Percentiles rank a stretch among this genome's conserved stretches.
Conservation (phyloP, 2,329 filamentous ascomycete genomes). For the Aplosporella prunicola region DNA sequence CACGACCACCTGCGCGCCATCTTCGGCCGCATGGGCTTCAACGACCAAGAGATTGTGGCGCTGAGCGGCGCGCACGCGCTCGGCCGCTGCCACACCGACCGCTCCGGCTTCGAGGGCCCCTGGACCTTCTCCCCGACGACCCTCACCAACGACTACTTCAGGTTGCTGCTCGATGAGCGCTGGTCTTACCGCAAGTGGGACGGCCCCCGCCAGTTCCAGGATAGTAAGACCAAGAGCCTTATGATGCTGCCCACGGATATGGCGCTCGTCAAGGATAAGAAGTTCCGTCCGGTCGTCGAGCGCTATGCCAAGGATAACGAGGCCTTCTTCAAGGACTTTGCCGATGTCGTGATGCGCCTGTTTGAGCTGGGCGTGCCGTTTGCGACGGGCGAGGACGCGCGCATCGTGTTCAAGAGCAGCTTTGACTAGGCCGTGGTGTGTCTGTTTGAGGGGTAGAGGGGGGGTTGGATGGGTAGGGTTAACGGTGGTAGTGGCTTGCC, state of each 20-base stretch:
- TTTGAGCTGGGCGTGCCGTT: constrained; percentile 96
- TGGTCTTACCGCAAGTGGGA: constrained; percentile 89
- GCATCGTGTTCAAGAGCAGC: constrained; percentile 39
- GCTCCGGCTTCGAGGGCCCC: constrained; percentile 82
- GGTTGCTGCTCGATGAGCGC: constrained; percentile 79
- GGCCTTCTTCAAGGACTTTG: constrained; percentile 88
- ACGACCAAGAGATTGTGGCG: constrained; percentile 93
- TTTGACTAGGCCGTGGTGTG: too few relatives aligned
- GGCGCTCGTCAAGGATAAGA: constrained; percentile 78
- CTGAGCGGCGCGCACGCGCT: constrained; percentile 73
- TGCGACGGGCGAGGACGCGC: constrained; percentile 38
- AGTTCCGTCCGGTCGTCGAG: constrained; percentile 69
- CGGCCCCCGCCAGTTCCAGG: constrained; percentile 82
- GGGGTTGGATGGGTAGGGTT: too few relatives aligned
- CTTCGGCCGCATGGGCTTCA: constrained; percentile 96
- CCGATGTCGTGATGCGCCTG: constrained; percentile 65
- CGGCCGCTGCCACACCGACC: constrained; percentile 81
- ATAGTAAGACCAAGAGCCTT: constrained; percentile 73
- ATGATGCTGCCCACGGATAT: constrained; percentile 98
- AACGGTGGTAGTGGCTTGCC: too few relatives aligned
- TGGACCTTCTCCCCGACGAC: constrained; percentile 68
- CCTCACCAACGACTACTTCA: constrained; percentile 92
- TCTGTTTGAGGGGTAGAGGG: too few relatives aligned
- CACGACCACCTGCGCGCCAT: constrained; percentile 78
- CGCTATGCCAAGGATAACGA: constrained; percentile 88